These are phyloP conservation scores for Zygosaccharomyces sapae DNA, from an alignment of 1,139 yeast genomes.

Conservation along the genomic window DNA sequence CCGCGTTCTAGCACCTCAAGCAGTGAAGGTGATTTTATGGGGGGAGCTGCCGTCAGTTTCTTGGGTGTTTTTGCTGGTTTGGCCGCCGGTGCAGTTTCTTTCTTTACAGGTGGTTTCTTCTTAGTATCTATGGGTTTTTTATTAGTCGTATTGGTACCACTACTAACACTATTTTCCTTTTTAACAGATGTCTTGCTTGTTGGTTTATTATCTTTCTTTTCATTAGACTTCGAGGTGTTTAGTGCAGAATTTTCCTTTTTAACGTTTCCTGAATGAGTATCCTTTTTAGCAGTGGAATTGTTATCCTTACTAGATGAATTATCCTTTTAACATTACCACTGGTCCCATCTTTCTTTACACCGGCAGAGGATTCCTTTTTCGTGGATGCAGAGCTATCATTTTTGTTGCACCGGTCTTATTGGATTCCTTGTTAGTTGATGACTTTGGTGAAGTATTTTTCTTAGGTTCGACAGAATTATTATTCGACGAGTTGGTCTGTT, in stretches of 20 bases:
- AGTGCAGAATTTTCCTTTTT: background rate
- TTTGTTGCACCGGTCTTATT: conserved; percentile 6
- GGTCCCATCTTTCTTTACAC: background rate
- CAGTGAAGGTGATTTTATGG: conserved; percentile 30
- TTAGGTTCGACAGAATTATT: conserved; percentile 9
- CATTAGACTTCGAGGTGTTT: conserved; percentile 1
- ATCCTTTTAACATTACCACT: background rate
- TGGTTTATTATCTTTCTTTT: background rate
- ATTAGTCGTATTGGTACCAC: conserved; percentile 15
- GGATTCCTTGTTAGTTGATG: background rate
- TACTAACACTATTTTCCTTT: conserved; percentile 21
- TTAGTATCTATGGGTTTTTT: conserved; percentile 11
- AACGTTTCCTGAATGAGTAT: conserved; percentile 1
- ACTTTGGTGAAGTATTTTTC: conserved; percentile 14
- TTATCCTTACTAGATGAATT: background rate
- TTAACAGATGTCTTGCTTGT: conserved; percentile 16
- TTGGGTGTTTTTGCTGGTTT: conserved; percentile 22
- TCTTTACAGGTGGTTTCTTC: conserved; percentile 28
- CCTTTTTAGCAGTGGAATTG: conserved; percentile 9
- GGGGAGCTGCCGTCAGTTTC: conserved; percentile 29
- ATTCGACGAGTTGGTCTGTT: conserved; percentile 7
- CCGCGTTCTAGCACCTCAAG: conserved; percentile 28
- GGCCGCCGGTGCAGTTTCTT: conserved; percentile 13
- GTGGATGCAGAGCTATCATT: conserved; percentile 8
- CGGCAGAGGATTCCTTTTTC: conserved; percentile 6